Percentiles rank a stretch among this genome's conserved stretches.
phyloP scores from a whole-genome alignment of 306 rosid genomes.

The Astragalus glycyphyllos region DNA sequence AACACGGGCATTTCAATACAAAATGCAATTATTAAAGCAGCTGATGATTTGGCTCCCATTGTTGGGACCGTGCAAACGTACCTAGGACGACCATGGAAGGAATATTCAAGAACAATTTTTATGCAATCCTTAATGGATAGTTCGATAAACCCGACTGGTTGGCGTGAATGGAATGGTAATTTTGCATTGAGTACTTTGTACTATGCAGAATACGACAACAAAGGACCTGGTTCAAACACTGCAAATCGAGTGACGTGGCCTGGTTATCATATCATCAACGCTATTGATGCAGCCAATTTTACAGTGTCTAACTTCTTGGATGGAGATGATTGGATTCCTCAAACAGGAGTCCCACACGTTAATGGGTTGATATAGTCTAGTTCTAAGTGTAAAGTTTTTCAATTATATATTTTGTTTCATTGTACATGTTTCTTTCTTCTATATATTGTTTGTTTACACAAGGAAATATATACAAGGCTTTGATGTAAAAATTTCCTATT shows the following conservation, averaged over 20 bases:
- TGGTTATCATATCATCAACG: conserved; percentile 67
- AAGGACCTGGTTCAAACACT: conserved; percentile 65
- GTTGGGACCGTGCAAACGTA: conserved; percentile 47
- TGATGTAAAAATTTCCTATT: not conserved
- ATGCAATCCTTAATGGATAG: conserved; percentile 64
- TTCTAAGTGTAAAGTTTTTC: not conserved
- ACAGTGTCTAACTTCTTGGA: conserved; percentile 62
- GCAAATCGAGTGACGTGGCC: conserved; percentile 64
- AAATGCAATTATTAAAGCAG: conserved; percentile 41
- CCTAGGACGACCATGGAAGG: conserved; percentile 88
- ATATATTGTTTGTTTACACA: not conserved
- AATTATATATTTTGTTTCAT: not conserved
- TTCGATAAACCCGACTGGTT: conserved; percentile 64
- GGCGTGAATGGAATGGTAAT: conserved; percentile 73
- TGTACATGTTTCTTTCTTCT: not conserved
- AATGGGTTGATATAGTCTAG: conserved; percentile 36
- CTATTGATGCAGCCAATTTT: conserved; percentile 61
- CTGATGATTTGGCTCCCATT: conserved; percentile 44
- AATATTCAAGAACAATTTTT: conserved; percentile 65
- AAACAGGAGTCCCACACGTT: conserved; percentile 67
- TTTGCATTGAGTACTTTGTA: conserved; percentile 65
- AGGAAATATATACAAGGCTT: not conserved
- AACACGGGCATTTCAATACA: conserved; percentile 53
- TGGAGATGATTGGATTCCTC: conserved; percentile 72
- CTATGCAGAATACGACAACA: conserved; percentile 70